Evolutionary conservation across 306 rosid genomes (phyloP).

Genomic region (Corylus heterophylla): DNA sequence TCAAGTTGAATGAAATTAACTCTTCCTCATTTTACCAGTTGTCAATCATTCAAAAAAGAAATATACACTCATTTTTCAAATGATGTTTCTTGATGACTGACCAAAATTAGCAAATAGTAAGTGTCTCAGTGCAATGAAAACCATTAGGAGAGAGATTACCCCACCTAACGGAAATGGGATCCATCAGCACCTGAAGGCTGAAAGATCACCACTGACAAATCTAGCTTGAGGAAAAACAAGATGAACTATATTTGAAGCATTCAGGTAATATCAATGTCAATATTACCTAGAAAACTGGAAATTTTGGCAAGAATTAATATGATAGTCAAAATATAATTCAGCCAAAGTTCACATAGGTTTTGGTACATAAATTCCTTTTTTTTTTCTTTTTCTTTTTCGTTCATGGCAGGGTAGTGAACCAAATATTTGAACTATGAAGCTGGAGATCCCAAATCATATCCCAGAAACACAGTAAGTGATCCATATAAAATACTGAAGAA

Average conservation of each 20-base stretch:
- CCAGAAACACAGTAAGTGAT: neutral
- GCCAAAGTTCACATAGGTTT: neutral
- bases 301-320: neutral
- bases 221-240: neutral
- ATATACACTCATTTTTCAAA: neutral
- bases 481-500: neutral
- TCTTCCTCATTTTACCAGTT: neutral
- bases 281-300: neutral
- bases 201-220: neutral
- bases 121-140: neutral
- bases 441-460: conserved; percentile 2
- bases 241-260: neutral
- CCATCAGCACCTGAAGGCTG: neutral
- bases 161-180: neutral
- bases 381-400: neutral
- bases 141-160: too few relatives aligned
- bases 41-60: neutral
- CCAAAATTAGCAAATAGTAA: neutral
- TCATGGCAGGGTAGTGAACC: neutral
- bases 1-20: neutral
- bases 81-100: neutral
- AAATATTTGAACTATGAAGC: neutral
- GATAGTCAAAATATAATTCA: neutral
- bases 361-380: neutral
- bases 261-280: neutral